Conservation (phyloP, 345 rosid species). For the Raphanus sativus region DNA sequence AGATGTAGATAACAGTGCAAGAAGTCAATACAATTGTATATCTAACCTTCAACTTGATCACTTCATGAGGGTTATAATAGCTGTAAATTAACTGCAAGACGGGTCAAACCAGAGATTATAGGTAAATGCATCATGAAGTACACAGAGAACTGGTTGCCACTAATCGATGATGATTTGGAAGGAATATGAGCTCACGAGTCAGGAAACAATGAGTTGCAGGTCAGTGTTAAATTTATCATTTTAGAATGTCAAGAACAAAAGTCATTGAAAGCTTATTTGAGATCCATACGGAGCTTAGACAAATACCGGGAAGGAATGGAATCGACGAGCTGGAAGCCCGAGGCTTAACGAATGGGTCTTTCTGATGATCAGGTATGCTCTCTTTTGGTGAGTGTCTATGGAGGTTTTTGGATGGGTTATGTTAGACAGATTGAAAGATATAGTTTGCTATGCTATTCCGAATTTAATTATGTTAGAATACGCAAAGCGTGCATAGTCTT, state of each 20-base stretch:
- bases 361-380: too few relatives aligned
- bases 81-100: slow-evolving; percentile 55
- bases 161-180: slow-evolving; percentile 55
- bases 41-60: slow-evolving; percentile 61
- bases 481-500: too few relatives aligned
- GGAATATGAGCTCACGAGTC: slow-evolving; percentile 54
- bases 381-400: too few relatives aligned
- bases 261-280: slow-evolving; percentile 57
- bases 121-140: slow-evolving; percentile 63
- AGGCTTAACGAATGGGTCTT: too few relatives aligned
- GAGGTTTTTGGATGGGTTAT: too few relatives aligned
- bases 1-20: slow-evolving; percentile 40
- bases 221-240: slow-evolving; percentile 4
- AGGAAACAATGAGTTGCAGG: slow-evolving; percentile 51
- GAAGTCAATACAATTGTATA: slow-evolving; percentile 51
- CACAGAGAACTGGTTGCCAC: slow-evolving; percentile 57
- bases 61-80: slow-evolving; percentile 66
- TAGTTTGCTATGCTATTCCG: too few relatives aligned
- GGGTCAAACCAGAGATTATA: slow-evolving; percentile 48
- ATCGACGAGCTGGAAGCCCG: too few relatives aligned
- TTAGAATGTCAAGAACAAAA: slow-evolving; percentile 52
- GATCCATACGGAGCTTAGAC: too few relatives aligned
- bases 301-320: too few relatives aligned
- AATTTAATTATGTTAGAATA: too few relatives aligned
- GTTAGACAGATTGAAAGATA: too few relatives aligned